A percentile compares a stretch with the other conserved stretches of the same genome.
phyloP scores from a whole-genome alignment of 163 green algal species.

The Volvox carteri region DNA sequence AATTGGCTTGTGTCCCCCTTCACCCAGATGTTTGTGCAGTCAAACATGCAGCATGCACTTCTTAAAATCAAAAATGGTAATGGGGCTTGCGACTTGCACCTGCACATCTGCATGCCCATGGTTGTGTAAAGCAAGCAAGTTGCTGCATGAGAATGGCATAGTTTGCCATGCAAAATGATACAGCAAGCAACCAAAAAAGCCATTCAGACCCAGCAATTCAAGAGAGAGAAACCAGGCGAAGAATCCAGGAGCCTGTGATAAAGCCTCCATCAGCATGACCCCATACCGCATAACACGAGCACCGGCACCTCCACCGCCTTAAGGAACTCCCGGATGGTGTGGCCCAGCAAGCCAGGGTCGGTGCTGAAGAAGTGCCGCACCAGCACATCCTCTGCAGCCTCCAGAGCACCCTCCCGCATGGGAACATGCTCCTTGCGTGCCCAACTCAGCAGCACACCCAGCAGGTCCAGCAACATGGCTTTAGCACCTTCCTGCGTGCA shows the following conservation, averaged over 20 bases:
- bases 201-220: not conserved
- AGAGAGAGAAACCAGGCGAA: not conserved
- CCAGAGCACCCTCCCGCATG: constrained; percentile 3
- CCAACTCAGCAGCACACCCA: constrained; percentile 10
- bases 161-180: too few species aligned
- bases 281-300: constrained; percentile 28
- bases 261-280: constrained; percentile 2
- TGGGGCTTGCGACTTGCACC: too few species aligned
- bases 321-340: not conserved
- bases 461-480: constrained; percentile 7
- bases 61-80: too few species aligned
- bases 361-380: too few species aligned
- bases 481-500: not conserved
- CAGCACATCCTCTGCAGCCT: too few species aligned
- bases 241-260: not conserved
- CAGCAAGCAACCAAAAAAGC: not conserved
- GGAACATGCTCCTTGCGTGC: not conserved
- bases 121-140: too few species aligned
- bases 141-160: too few species aligned
- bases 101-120: too few species aligned
- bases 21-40: too few species aligned
- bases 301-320: constrained; percentile 25
- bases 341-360: not conserved
- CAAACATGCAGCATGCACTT: too few species aligned
- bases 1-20: too few species aligned